Evolutionary conservation across 306 rosid species (phyloP), one percentile per base, ranked within the genome.

Genomic region (Dalbergia cultrata): DNA sequence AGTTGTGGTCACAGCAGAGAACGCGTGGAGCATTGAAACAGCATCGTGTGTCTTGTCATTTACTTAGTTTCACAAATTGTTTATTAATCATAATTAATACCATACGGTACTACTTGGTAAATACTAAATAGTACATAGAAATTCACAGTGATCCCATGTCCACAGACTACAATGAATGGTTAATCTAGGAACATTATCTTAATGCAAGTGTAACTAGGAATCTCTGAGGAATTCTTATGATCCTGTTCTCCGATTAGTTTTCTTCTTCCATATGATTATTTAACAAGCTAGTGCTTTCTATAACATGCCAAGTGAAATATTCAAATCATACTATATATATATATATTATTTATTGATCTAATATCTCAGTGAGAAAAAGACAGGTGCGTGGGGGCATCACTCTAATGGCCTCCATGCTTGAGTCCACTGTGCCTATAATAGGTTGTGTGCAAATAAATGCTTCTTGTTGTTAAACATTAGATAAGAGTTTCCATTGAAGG

Each of bases 391-490:
- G 84, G 47, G 68, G 12, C 9, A 54, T 54, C 13, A 78, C 34
- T 56, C 21, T 12, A 44, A 44, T 75, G 70, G 59, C 26, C 21
- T 13, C 44, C 58, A 14, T 53, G 9, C 58, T n/a, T 17, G 3
- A 17, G 50, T 82, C 26, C 0, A 0, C 39, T 22, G 6, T 1
- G 2, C 57, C 56, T 78, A 83, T 79, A 73, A 83, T 83, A 67
- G 19, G 31, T 11, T 26, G 13, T 5, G 54, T 14, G 16, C 41
- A 44, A 73, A n/a, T 67, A 73, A 60, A 47, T 62, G 47, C 41
- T 53, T 11, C 14, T 49, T 47, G 17, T 14, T 59, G 58, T 34
- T 9, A 26, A 53, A 19, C 66, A 21, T 16, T 50, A 0, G 5
- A 16, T 41, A 1, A 41, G 14, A 18, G 56, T 57, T 66, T 9